These are phyloP conservation scores for Bipolaris sorokiniana DNA, from an alignment of 2,329 filamentous ascomycete species.

Conservation along the genomic window DNA sequence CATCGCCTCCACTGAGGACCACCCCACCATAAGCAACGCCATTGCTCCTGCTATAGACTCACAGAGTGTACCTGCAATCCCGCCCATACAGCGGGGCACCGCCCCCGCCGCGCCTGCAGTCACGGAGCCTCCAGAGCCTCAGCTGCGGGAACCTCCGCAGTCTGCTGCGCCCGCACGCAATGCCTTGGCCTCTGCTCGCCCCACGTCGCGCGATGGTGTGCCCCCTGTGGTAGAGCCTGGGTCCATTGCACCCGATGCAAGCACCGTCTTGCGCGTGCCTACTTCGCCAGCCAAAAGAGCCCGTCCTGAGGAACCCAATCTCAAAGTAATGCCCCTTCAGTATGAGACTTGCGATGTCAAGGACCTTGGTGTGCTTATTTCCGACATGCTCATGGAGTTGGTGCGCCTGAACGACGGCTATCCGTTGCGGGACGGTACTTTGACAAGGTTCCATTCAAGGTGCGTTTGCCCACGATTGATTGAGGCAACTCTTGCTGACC, in stretches of 20 bases:
- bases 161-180: conserved; percentile 29
- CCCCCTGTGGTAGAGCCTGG: conserved; percentile 17
- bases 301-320: conserved; percentile 48
- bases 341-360: conserved; percentile 85
- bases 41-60: conserved; percentile 14
- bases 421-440: conserved; percentile 80
- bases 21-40: background rate
- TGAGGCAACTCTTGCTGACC: conserved; percentile 7
- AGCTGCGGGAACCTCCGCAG: conserved; percentile 44
- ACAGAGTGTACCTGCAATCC: conserved; percentile 25
- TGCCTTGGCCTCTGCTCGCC: conserved; percentile 20
- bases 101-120: conserved; percentile 40
- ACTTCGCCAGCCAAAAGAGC: conserved; percentile 42
- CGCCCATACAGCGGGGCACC: conserved; percentile 36
- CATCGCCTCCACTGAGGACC: conserved; percentile 6
- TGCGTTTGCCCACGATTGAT: conserved; percentile 49
- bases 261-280: conserved; percentile 23
- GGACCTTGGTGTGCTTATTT: conserved; percentile 87
- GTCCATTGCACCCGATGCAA: conserved; percentile 24
- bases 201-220: conserved; percentile 21
- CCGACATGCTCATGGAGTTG: conserved; percentile 93
- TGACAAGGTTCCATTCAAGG: conserved; percentile 96
- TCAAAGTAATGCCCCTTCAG: conserved; percentile 68
- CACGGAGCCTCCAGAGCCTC: conserved; percentile 46
- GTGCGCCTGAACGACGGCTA: conserved; percentile 91